A percentile compares a stretch with the other conserved stretches of the same genome.
Evolutionary conservation across 2,329 filamentous ascomycete genomes (phyloP).

Genomic region (Aspergillus terreus): DNA sequence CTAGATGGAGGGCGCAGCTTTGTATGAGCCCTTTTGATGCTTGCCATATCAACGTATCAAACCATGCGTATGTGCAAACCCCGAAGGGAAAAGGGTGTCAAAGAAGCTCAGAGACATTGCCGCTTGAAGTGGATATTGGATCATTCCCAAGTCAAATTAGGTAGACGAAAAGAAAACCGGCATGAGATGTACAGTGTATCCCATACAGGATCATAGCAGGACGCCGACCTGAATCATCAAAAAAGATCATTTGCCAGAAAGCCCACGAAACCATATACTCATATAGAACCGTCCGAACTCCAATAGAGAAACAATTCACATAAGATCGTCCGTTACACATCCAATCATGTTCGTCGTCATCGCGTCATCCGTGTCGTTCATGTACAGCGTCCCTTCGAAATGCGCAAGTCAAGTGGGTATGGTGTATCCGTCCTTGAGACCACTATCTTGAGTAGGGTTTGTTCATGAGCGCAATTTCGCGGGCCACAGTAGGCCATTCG

Average conservation of each 20-base stretch:
- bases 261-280: no score
- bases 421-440: not conserved
- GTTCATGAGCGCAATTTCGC: constrained; percentile 95
- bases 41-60: no score
- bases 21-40: no score
- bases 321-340: not conserved
- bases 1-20: no score
- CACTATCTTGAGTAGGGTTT: constrained; percentile 75
- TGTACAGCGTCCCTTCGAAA: not conserved
- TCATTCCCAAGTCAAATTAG: not conserved
- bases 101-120: no score
- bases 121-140: not conserved
- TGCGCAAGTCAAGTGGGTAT: not conserved
- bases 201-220: not conserved
- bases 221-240: not conserved
- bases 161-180: not conserved
- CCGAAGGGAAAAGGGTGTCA: no score
- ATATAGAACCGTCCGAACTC: not conserved
- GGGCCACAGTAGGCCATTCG: constrained; percentile 83
- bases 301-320: not conserved
- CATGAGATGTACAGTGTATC: not conserved
- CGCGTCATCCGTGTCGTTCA: not conserved
- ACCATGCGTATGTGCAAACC: no score
- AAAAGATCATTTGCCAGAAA: not conserved
- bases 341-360: not conserved